These are phyloP conservation scores for Coelastrella sp. DNA, from an alignment of 139 green algal species.

Conservation along the genomic window DNA sequence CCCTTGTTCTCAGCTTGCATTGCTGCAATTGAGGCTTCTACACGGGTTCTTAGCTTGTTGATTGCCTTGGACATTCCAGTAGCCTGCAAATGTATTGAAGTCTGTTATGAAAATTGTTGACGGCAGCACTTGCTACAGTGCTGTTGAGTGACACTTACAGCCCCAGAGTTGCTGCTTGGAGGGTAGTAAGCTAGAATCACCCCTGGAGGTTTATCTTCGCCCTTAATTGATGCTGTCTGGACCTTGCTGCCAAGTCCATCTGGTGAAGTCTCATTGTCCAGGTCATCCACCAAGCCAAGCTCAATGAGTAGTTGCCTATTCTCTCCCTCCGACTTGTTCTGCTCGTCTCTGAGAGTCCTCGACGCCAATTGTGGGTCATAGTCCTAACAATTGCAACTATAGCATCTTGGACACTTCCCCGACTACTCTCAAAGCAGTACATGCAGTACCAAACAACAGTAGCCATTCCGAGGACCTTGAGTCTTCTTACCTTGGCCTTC, in stretches of 20 bases:
- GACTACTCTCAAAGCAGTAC: neutral
- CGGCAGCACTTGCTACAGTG: neutral
- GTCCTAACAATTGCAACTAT: constrained; percentile 1
- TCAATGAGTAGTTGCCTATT: constrained; percentile 32
- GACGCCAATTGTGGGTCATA: constrained; percentile 51
- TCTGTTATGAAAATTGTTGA: neutral
- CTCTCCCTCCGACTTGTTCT: neutral
- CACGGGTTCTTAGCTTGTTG: neutral
- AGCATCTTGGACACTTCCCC: neutral
- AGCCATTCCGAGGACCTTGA: no score
- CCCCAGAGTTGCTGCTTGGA: neutral
- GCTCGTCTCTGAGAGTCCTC: constrained; percentile 34
- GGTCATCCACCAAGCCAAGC: constrained; percentile 46
- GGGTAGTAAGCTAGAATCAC: constrained; percentile 36
- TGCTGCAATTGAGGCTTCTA: neutral
- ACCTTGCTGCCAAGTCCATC: neutral
- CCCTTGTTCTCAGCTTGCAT: neutral
- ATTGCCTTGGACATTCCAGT: neutral
- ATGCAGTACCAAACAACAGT: neutral
- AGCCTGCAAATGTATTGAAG: neutral
- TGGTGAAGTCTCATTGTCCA: constrained; percentile 16
- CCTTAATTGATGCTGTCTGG: neutral
- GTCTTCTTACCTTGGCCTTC: constrained; percentile 22
- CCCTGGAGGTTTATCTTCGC: neutral
- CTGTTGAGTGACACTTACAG: neutral